Base-by-base conservation (phyloP, 2,329 filamentous ascomycete species). In the Chaetomiaceae sp. region DNA sequence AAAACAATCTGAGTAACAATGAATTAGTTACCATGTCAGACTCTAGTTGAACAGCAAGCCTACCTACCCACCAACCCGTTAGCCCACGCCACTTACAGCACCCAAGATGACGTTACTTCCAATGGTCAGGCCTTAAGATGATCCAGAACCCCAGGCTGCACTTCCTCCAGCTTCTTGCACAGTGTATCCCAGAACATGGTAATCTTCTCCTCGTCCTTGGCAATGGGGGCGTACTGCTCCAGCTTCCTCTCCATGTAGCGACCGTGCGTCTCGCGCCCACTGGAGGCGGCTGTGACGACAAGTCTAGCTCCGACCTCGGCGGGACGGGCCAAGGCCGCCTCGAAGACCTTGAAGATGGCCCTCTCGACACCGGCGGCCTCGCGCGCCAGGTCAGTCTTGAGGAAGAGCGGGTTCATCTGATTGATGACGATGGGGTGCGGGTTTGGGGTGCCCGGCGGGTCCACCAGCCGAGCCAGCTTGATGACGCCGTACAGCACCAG, bases 391-490 rank as follows among this genome's bases (percentile, higher is more conserved):
- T 48, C 54, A 7, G 55, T 52, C 19, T 53, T 52, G 47, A 55
- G 56, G 35, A 59, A 55, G 38, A 54, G 54, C 6, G 55, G 56
- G 19, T 54, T 50, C 17, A 56, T 12, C 4, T 50, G 53, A 41
- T 59, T 57, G 45, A 59, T 52, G 30, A 56, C 52, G 14, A 59
- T 49, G 17, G 47, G 41, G 18, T 44, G 22, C 3, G 38, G n/a
- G 17, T 45, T 37, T 38, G 3, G 15, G 7, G 35, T 38, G 8
- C 30, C 26, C 29, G 18, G 26, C 15, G 22, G 26, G 12, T 39
- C 38, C 29, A 44, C 42, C 10, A 47, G 17, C 7, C 37, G 33
- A 15, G 39, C 37, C 14, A 57, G 42, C 22, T 46, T 48, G 20
- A 49, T 51, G 20, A 44, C 29, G 1, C 44, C 35, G 18, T 47